A percentile compares a stretch with the other conserved stretches of the same genome.
Conservation (phyloP, 108 stramenopile species). For the Skeletonema potamos region DNA sequence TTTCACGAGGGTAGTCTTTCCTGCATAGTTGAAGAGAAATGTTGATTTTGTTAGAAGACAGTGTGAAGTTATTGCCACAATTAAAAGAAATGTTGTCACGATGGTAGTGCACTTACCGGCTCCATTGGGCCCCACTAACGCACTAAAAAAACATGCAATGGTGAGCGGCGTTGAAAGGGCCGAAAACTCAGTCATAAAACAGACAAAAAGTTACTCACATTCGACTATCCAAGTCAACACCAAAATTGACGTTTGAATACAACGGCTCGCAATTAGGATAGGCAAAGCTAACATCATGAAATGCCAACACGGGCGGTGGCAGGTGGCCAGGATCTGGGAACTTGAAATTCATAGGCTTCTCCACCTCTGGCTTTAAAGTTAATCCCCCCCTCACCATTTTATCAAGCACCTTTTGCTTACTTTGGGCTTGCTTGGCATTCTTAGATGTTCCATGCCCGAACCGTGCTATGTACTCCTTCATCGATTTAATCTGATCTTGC, state of each 20-base stretch:
- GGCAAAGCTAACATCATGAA: constrained; percentile 95
- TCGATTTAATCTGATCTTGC: constrained; percentile 95
- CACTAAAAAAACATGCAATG: too few relatives aligned
- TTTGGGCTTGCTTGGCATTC: constrained; percentile 97
- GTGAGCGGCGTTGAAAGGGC: too few relatives aligned
- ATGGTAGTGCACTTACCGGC: constrained; percentile 67
- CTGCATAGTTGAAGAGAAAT: background rate
- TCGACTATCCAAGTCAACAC: constrained; percentile 97
- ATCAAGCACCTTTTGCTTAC: constrained; percentile 73
- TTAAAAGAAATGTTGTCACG: too few relatives aligned
- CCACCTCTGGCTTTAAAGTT: constrained; percentile 94
- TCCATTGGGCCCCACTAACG: constrained; percentile 95
- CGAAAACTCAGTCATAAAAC: too few relatives aligned
- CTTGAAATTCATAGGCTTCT: constrained; percentile 93
- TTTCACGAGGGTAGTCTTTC: constrained; percentile 84
- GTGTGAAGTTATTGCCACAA: too few relatives aligned
- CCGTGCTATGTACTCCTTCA: constrained; percentile 98
- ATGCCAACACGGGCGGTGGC: constrained; percentile 97
- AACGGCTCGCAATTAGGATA: constrained; percentile 95
- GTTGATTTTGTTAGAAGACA: too few relatives aligned
- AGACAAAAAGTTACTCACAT: too few relatives aligned
- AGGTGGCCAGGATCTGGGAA: constrained; percentile 94
- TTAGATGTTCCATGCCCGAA: constrained; percentile 98
- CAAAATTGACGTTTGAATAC: constrained; percentile 93
- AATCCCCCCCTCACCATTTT: constrained; percentile 97